Evolutionary conservation across 1,139 yeast species (phyloP), one percentile per base, ranked within the genome.

Genomic region (Geotrichum histeridarum): DNA sequence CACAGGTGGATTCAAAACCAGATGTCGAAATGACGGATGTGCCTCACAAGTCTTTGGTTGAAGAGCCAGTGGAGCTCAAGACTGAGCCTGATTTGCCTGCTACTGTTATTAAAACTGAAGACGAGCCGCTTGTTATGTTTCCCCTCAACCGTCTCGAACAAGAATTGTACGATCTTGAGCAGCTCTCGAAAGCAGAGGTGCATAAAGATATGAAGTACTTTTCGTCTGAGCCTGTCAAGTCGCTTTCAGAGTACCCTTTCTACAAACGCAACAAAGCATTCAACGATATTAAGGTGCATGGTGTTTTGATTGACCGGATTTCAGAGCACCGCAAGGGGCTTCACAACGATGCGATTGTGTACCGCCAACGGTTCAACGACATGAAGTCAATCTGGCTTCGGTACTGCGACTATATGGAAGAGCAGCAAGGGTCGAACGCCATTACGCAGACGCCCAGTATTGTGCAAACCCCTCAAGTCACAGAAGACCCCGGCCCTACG

Each of bases 111-210:
- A 22, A 22, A 22, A 5, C 5, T 22, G 46, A 50, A 41, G 45
- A 12, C 11, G 55, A 48, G 11, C 22, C 38, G 27, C 43, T 55
- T 12, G 72, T 70, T 0, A 54, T 63, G 9, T 83, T 77, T 59
- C 95, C 95, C 0, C 69, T 83, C 67, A 72, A 72, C 39, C 70
- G 73, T 54, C 60, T 80, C 4, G 88, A 85, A 50, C 70, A 78
- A 9, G 73, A 74, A 54, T 73, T 78, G 22, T 76, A 80, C 71
- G 78, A 78, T 9, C 66, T 86, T 46, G 74, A 79, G 60, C 71
- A 71, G 46, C 77, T 78, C 51, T 72, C 77, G 11, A 67, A 73
- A 47, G 60, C 64, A 1, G 70, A 71, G 27, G 70, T 75, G 9
- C 64, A 71, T 11, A 59, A 65, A 22, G 59, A 71, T 11, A 72